A percentile compares a stretch with the other conserved stretches of the same genome.
Evolutionary conservation across 345 rosid species (phyloP).

Genomic region (Melaleuca alternifolia): DNA sequence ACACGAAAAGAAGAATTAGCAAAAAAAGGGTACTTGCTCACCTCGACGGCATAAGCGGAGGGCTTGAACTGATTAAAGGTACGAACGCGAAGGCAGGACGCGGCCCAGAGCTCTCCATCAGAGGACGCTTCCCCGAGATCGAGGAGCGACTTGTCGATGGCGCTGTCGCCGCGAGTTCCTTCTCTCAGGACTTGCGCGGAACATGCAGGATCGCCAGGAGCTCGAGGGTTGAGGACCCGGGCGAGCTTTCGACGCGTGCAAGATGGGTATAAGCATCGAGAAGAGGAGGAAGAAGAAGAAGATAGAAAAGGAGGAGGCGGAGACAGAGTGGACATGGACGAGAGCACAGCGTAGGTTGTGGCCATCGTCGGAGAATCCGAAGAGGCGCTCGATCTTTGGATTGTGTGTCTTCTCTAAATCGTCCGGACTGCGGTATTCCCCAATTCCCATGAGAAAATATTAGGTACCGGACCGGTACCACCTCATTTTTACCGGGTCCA

Average conservation of each 20-base stretch:
- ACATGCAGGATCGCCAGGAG: neutral
- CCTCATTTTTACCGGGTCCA: too few relatives aligned
- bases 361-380: neutral
- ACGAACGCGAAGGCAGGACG: slow-evolving; percentile 77
- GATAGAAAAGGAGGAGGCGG: neutral
- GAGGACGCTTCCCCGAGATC: slow-evolving; percentile 38
- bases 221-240: neutral
- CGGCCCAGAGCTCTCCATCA: slow-evolving; percentile 87
- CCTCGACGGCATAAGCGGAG: slow-evolving; percentile 44
- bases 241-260: neutral
- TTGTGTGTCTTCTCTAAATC: neutral
- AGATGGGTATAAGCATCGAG: neutral
- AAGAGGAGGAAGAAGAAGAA: neutral
- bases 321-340: neutral
- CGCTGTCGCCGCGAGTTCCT: neutral
- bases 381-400: neutral
- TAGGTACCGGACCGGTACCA: too few relatives aligned
- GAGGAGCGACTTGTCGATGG: slow-evolving; percentile 44
- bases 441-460: too few relatives aligned
- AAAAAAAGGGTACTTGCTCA: slow-evolving; percentile 18
- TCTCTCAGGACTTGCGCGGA: neutral
- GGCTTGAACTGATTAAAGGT: slow-evolving; percentile 46
- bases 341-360: neutral
- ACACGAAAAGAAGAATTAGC: neutral
- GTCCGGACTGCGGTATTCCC: neutral